Base-by-base conservation (phyloP, 2,329 filamentous ascomycete species). In the Trichoderma simmonsii region DNA sequence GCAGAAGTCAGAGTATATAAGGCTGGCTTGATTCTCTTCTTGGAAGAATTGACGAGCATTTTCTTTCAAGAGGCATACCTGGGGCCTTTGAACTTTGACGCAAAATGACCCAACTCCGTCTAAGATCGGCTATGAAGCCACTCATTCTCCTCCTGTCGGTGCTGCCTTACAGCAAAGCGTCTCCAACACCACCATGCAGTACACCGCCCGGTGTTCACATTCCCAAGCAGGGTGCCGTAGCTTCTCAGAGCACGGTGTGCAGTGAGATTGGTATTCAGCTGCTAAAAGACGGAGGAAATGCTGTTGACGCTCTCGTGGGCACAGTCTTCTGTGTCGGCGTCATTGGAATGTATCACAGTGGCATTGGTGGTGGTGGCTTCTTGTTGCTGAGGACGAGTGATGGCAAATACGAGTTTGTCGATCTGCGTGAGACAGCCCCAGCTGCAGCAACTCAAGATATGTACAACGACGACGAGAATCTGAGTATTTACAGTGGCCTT, bases 341-440 rank as follows among this genome's bases (percentile, higher is more conserved):
- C 2, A 82, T 89, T 48, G 88, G 83, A 60, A 91, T 91, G 88
- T 90, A 91, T 74, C 90, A 92, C 77, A 84, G 82, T 75, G 93
- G 93, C 5, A 89, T 95, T 71, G 92, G 91, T 6, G 93, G 93
- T 4, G 93, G 93, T 15, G 93, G 93, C 1, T 96, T 96, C 80
- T 89, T 92, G 86, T 84, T 94, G 3, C 86, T 95, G n/a, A 86
- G 91, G 73, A 82, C 85, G 3, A 81, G 86, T 6, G 87, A 92
- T 73, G 91, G 91, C 6, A 82, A 83, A 9, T 95, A 93, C 77
- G 93, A 97, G 76, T 92, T 90, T 75, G 89, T 97, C 75, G 94
- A 97, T 79, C 97, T 96, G 79, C 87, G 94, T 18, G 94, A 97
- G 80, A 93, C 89, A 0, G 94, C 94, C 0, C 94, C 94, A 1